Conservation (phyloP, 202 grass and related monocot species). For the Setaria italica region DNA sequence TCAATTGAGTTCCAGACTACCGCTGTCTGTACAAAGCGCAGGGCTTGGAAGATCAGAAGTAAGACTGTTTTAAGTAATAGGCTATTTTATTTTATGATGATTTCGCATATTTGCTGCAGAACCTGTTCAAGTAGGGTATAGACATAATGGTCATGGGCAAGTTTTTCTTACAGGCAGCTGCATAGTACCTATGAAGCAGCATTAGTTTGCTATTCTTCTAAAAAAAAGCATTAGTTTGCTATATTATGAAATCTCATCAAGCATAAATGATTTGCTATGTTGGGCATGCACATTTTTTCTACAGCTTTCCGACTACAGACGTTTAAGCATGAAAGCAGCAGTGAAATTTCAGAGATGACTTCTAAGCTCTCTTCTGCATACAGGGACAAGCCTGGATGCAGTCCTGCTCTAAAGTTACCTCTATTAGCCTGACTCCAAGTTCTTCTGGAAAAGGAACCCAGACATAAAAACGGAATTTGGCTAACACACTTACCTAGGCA, state of each 20-base stretch:
- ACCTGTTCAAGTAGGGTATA: background rate
- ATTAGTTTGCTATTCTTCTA: background rate
- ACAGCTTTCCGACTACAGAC: constrained; percentile 38
- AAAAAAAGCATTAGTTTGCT: no score
- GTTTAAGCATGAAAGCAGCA: constrained; percentile 67
- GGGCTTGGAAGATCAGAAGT: constrained; percentile 62
- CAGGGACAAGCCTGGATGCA: constrained; percentile 67
- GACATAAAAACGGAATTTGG: constrained; percentile 54
- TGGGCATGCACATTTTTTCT: constrained; percentile 36
- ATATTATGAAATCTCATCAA: no score
- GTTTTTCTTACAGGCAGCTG: constrained; percentile 23
- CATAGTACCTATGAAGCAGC: background rate
- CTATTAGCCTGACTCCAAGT: constrained; percentile 88
- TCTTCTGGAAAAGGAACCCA: constrained; percentile 78
- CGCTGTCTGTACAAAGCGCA: constrained; percentile 40
- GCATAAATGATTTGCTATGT: background rate
- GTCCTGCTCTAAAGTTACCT: constrained; percentile 77
- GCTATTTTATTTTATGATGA: constrained; percentile 45
- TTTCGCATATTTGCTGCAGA: constrained; percentile 30
- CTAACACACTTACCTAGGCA: constrained; percentile 56
- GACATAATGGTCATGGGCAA: background rate
- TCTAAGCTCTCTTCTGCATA: constrained; percentile 73
- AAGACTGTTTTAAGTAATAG: constrained; percentile 37
- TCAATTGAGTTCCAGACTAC: constrained; percentile 61
- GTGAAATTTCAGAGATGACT: constrained; percentile 67